These are phyloP conservation scores for Boletus rufocinnamomeus DNA, from an alignment of 768 basidiomycete genomes.

Conservation along the genomic window DNA sequence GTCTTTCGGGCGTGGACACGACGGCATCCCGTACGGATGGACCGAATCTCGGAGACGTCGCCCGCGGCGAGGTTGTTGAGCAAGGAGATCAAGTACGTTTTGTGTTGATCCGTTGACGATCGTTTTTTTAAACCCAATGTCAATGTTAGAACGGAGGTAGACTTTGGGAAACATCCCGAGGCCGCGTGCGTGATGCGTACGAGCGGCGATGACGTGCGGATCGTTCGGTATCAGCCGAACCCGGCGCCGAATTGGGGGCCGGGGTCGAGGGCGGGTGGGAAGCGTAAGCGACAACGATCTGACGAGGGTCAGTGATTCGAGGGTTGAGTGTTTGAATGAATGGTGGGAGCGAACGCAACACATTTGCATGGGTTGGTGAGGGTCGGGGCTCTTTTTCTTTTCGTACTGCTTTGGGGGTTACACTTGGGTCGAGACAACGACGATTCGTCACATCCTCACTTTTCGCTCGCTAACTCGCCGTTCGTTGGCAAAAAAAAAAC, in stretches of 20 bases:
- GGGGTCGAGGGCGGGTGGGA: constrained; percentile 56
- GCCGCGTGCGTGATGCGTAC: constrained; percentile 51
- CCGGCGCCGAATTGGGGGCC: constrained; percentile 96
- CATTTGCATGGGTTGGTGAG: too few relatives aligned
- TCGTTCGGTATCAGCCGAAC: constrained; percentile 90
- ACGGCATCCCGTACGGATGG: constrained; percentile 76
- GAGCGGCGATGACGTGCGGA: constrained; percentile 61
- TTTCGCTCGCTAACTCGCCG: neutral
- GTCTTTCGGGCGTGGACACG: constrained; percentile 86
- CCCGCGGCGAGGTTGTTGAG: constrained; percentile 70
- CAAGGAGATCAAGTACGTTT: constrained; percentile 64
- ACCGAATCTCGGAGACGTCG: constrained; percentile 74
- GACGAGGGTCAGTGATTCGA: constrained; percentile 17
- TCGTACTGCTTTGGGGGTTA: too few relatives aligned
- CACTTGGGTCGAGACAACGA: too few relatives aligned
- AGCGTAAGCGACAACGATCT: constrained; percentile 34
- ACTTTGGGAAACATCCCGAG: constrained; percentile 75
- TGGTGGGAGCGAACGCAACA: neutral
- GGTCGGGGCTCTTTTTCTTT: too few relatives aligned
- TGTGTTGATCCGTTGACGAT: too few relatives aligned
- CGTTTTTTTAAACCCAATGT: neutral
- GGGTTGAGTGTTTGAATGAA: too few relatives aligned
- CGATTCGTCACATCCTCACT: too few relatives aligned
- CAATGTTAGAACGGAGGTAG: constrained; percentile 57
- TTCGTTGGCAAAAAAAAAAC: too few relatives aligned